Conservation (phyloP, 352 stramenopile species). For the Globisporangium ultimum region DNA sequence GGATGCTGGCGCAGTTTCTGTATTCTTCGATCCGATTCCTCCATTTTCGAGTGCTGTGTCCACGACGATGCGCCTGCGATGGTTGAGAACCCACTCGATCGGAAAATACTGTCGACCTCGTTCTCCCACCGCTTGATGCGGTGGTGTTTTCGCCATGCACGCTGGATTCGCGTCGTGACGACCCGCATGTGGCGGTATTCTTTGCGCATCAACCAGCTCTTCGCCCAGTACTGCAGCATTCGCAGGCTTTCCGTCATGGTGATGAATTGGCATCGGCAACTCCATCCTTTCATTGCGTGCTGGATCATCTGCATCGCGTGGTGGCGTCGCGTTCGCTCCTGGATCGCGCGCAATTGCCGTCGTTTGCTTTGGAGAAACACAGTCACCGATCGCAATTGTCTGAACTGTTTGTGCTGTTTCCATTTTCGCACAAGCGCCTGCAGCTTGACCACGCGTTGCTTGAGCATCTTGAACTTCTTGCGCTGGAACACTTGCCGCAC, state of each 20-base stretch:
- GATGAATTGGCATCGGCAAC: constrained; percentile 38
- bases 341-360: constrained; percentile 29
- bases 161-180: constrained; percentile 37
- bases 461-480: constrained; percentile 59
- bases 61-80: constrained; percentile 16
- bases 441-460: constrained; percentile 56
- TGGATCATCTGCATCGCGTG: constrained; percentile 37
- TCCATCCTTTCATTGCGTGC: constrained; percentile 50
- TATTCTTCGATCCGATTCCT: constrained; percentile 66
- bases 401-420: constrained; percentile 28
- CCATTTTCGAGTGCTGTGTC: constrained; percentile 58
- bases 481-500: constrained; percentile 66
- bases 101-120: constrained; percentile 54
- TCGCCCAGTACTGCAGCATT: constrained; percentile 46
- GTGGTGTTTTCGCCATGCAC: constrained; percentile 32
- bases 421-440: constrained; percentile 60
- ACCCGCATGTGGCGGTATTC: constrained; percentile 32
- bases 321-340: constrained; percentile 18
- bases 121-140: constrained; percentile 34
- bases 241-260: constrained; percentile 23
- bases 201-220: constrained; percentile 47
- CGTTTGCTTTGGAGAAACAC: constrained; percentile 46
- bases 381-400: constrained; percentile 18
- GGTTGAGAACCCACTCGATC: constrained; percentile 13
- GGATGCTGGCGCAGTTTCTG: constrained; percentile 43